Evolutionary conservation across 768 basidiomycete species (phyloP).

Genomic region (Serpula lacrymans): DNA sequence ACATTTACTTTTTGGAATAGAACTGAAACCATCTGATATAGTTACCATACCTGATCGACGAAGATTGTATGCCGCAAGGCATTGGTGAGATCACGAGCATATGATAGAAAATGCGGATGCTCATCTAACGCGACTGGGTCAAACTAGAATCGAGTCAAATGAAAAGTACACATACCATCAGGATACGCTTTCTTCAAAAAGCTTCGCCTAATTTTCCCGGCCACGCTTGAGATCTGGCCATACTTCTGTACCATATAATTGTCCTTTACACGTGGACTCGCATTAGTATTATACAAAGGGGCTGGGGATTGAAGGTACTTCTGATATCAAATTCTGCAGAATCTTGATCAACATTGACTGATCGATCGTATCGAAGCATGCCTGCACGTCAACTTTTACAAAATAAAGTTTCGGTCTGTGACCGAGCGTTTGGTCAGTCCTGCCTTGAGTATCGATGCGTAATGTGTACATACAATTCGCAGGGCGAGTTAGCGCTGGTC

Average conservation of each 20-base stretch:
- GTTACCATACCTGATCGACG: slow-evolving; percentile 65
- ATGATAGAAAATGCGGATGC: slow-evolving; percentile 65
- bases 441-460: not conserved
- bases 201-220: slow-evolving; percentile 53
- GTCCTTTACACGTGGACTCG: slow-evolving; percentile 44
- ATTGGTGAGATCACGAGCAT: slow-evolving; percentile 65
- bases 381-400: slow-evolving; percentile 93
- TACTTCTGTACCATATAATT: slow-evolving; percentile 68
- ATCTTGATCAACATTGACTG: slow-evolving; percentile 83
- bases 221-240: slow-evolving; percentile 56
- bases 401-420: slow-evolving; percentile 86
- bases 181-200: slow-evolving; percentile 63
- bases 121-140: slow-evolving; percentile 50
- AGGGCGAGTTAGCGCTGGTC: slow-evolving; percentile 31
- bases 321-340: slow-evolving; percentile 65
- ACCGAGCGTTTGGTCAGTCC: slow-evolving; percentile 7
- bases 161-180: slow-evolving; percentile 45
- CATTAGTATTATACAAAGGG: not conserved
- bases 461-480: slow-evolving; percentile 47
- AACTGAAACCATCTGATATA: not conserved
- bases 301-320: slow-evolving; percentile 38
- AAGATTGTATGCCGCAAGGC: slow-evolving; percentile 75
- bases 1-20: not conserved
- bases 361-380: slow-evolving; percentile 95
- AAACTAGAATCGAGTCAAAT: not conserved